phyloP scores from a whole-genome alignment of 2,329 filamentous ascomycete species.

The Trichoderma guizhouense region DNA sequence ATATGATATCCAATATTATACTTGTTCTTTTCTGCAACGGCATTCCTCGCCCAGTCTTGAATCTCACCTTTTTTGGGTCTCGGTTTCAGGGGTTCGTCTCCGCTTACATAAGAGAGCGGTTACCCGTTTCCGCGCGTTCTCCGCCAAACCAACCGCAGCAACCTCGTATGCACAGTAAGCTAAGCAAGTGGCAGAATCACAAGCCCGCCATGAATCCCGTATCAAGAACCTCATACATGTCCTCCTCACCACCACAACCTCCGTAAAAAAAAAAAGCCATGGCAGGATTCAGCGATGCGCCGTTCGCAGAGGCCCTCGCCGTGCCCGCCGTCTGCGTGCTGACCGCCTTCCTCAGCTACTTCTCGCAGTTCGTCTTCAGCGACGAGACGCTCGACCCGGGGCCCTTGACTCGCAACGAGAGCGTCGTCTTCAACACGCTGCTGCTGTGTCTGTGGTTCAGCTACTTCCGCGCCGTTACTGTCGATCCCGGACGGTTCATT shows the following conservation, averaged over 20 bases:
- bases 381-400: slow-evolving; percentile 55
- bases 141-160: neutral
- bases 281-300: slow-evolving; percentile 42
- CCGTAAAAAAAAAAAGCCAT: slow-evolving; percentile 26
- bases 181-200: neutral
- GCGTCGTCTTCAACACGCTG: slow-evolving; percentile 62
- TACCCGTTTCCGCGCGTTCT: neutral
- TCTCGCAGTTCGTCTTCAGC: slow-evolving; percentile 68
- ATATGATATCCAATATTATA: neutral
- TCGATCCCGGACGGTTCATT: slow-evolving; percentile 55
- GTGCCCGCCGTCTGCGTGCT: slow-evolving; percentile 66
- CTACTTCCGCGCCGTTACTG: slow-evolving; percentile 60
- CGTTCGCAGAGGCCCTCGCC: slow-evolving; percentile 53
- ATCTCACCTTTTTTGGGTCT: neutral
- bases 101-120: slow-evolving; percentile 4
- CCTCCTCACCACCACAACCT: neutral
- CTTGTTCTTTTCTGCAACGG: neutral
- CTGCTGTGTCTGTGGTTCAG: slow-evolving; percentile 64
- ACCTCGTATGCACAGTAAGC: neutral
- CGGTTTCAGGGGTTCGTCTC: neutral
- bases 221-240: neutral
- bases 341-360: slow-evolving; percentile 67
- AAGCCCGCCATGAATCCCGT: neutral
- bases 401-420: slow-evolving; percentile 55
- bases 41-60: neutral